A percentile compares a stretch with the other conserved stretches of the same genome.
These are phyloP conservation scores for Amanita jacksonii DNA, from an alignment of 768 basidiomycete genomes.

Conservation along the genomic window DNA sequence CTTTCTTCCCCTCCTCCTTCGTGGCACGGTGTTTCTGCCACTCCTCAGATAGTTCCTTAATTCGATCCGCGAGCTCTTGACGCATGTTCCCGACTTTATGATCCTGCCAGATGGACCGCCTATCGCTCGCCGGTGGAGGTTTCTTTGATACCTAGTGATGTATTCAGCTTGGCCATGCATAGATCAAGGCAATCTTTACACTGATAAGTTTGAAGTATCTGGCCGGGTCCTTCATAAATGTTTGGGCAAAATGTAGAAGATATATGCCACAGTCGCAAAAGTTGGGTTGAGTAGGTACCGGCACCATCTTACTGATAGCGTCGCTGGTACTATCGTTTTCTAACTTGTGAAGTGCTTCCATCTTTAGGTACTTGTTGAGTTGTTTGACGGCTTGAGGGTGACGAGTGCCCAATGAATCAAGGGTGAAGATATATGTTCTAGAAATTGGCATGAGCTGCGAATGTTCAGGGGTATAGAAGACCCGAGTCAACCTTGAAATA, in stretches of 20 bases:
- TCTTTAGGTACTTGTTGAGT: slow-evolving; percentile 56
- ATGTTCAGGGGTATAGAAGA: no score
- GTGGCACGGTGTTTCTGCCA: slow-evolving; percentile 40
- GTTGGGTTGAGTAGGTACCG: slow-evolving; percentile 85
- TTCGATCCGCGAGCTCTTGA: slow-evolving; percentile 30
- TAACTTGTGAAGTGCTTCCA: slow-evolving; percentile 74
- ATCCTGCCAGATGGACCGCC: slow-evolving; percentile 44
- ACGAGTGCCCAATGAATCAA: slow-evolving; percentile 79
- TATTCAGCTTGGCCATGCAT: no score
- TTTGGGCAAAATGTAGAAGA: slow-evolving; percentile 76
- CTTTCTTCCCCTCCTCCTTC: slow-evolving; percentile 28
- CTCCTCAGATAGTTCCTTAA: slow-evolving; percentile 38
- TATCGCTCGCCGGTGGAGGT: slow-evolving; percentile 24
- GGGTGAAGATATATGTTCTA: slow-evolving; percentile 76
- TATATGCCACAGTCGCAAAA: slow-evolving; percentile 91
- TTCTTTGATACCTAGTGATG: slow-evolving; percentile 17
- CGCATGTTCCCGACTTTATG: slow-evolving; percentile 37
- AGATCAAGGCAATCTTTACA: slow-evolving; percentile 20
- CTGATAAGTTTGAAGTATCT: slow-evolving; percentile 42
- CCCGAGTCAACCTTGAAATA: neutral
- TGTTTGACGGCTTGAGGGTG: slow-evolving; percentile 58
- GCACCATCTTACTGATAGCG: slow-evolving; percentile 39
- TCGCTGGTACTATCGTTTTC: slow-evolving; percentile 26
- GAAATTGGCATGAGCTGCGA: neutral
- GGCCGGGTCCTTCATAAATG: slow-evolving; percentile 59